phyloP scores from a whole-genome alignment of 2,329 filamentous ascomycete species.

The Nakataea oryzae region DNA sequence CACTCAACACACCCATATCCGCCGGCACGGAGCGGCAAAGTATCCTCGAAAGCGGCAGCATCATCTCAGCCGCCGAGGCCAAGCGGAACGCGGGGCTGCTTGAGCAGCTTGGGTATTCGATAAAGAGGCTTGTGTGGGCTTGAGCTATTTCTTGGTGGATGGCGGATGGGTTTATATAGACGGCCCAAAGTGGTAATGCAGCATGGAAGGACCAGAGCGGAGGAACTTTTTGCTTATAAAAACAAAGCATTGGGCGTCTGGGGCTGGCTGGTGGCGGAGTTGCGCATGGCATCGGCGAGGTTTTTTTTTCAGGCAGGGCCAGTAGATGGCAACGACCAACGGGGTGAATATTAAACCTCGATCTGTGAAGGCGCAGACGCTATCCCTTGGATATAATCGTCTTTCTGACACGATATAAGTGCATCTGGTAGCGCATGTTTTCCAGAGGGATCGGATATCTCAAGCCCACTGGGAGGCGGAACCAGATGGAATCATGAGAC shows the following conservation, averaged over 20 bases:
- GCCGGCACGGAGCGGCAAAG: slow-evolving; percentile 28
- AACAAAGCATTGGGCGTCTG: not conserved
- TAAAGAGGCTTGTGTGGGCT: slow-evolving; percentile 91
- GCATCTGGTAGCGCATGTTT: slow-evolving; percentile 91
- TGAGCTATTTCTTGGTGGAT: slow-evolving; percentile 7
- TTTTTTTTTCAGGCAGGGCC: not conserved
- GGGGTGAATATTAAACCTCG: not conserved
- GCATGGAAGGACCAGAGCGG: not conserved
- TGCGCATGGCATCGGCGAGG: not conserved
- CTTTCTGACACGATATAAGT: slow-evolving; percentile 54
- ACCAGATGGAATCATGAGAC: slow-evolving; percentile 75
- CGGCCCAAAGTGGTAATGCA: not conserved
- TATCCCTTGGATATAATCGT: not conserved
- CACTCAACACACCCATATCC: slow-evolving; percentile 31
- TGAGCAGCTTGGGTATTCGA: slow-evolving; percentile 76
- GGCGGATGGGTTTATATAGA: not conserved
- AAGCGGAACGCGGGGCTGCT: slow-evolving; percentile 77
- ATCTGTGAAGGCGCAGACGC: not conserved
- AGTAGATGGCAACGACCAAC: not conserved
- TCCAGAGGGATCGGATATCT: slow-evolving; percentile 79
- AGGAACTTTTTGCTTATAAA: not conserved
- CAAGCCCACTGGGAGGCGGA: slow-evolving; percentile 57
- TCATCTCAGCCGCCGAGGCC: slow-evolving; percentile 78
- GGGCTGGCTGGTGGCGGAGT: not conserved
- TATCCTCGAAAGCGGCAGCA: slow-evolving; percentile 51